Evolutionary conservation across 179 eudicot genomes (phyloP), one percentile per base, ranked within the genome.

Genomic region (Dionaea muscipula): DNA sequence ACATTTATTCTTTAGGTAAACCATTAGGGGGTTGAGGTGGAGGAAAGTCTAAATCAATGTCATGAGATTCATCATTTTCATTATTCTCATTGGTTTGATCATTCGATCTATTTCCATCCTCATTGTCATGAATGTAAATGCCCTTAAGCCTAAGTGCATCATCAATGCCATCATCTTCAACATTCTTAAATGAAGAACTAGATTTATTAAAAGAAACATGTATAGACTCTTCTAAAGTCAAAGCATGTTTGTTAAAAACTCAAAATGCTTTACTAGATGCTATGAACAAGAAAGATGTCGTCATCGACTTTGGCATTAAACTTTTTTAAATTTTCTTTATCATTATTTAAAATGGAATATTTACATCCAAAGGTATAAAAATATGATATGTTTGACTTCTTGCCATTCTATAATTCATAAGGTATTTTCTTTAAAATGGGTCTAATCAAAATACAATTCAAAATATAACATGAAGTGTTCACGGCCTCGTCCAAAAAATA

Each of bases 331-430:
- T 27, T 5, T 10, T 47, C 46, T 17, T 59, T 59, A 6, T 44
- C 51, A 22, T 31, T 33, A 24, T 59, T 59, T 4, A 26, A 19
- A 1, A 59, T 19, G 12, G 0, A 59, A 18, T 55, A 49, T 38
- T n/a, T 49, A 18, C 48, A n/a, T 0, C 23, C 38, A 49, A 49
- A 49, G 0, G 9, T 14, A 4, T 17, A 10, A 8, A 61, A 33
- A 19, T 61, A 3, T 9, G 6, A 0, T 3, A 61, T 44, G 0
- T 53, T 40, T 14, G 51, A 40, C 12, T 4, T 43, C n/a, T n/a
- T n/a, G n/a, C 19, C 40, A 8, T 14, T 24, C 15, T n/a, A 12
- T 0, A 26, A 17, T 2, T 28, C 35, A 43, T 61, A 52, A 0
- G 47, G 31, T 0, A 53, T 59, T 23, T 59, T 59, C 19, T 48